Base-by-base conservation (phyloP, 768 basidiomycete species). In the Sporobolomyces pararoseus region DNA sequence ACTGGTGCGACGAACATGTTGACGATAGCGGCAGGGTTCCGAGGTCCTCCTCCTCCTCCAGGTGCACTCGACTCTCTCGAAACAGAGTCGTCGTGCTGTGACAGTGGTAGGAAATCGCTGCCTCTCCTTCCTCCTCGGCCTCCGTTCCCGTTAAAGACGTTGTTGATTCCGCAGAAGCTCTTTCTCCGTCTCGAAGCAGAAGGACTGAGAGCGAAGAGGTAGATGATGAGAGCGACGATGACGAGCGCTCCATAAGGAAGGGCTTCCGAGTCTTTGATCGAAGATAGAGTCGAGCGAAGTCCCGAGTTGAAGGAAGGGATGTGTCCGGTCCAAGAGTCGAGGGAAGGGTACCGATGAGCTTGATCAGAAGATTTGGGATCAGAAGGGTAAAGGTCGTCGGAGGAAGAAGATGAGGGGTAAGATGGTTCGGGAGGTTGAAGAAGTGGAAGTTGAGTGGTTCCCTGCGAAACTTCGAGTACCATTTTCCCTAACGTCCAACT, bases 401-500 rank as follows among this genome's bases (percentile, higher is more conserved):
- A 57, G 3, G 31, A n/a, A 2, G 59, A 25, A 35, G 27, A 46
- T 16, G 58, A 19, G 23, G 46, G 59, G n/a, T 31, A 34, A 31
- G 46, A 19, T 21, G 31, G 46, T 4, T 49, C 46, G 29, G 59
- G 31, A 27, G 59, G 59, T 7, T 61, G 44, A 2, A 50, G 25
- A 9, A 61, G 34, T 1, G 70, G 70, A n/a, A 66, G 65, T 34
- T 66, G 64, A 19, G 70, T 61, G 19, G 50, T 27, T 1, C 65
- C 65, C 25, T 65, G 63, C 14, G 72, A 46, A 32, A 96, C 96
- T 80, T 98, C 95, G 32, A 97, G 84, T 0, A 98, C 95, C 94
- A 98, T 98, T 80, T 97, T 98, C 32, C 96, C 96, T 39, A 98
- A 83, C 6, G 96, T 97, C 96, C 96, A 99, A 76, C 87, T 91